Conservation (phyloP, 116 monocot genomes). For the Cymodocea nodosa region DNA sequence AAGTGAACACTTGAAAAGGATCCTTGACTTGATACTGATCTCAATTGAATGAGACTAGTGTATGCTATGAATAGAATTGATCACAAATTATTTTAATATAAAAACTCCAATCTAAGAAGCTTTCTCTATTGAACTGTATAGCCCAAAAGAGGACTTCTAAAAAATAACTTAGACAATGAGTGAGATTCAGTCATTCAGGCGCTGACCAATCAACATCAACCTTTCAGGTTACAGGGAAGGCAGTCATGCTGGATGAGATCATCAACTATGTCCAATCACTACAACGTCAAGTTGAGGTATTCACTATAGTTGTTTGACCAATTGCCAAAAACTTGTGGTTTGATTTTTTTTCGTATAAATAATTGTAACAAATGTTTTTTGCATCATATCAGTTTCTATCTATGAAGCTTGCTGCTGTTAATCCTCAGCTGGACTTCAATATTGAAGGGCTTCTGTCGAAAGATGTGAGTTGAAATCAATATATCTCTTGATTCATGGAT, state of each 20-base stretch:
- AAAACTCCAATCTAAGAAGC: too few relatives aligned
- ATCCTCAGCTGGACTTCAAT: slow-evolving; percentile 31
- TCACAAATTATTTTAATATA: too few relatives aligned
- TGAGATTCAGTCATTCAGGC: too few relatives aligned
- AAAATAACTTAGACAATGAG: too few relatives aligned
- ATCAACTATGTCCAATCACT: slow-evolving; percentile 62
- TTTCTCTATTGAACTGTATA: too few relatives aligned
- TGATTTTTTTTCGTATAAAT: neutral
- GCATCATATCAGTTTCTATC: slow-evolving; percentile 44
- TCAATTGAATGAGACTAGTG: too few relatives aligned
- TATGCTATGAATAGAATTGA: too few relatives aligned
- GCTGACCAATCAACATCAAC: neutral
- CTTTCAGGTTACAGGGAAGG: slow-evolving; percentile 51
- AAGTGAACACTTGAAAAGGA: too few relatives aligned
- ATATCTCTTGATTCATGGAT: neutral
- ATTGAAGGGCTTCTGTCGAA: slow-evolving; percentile 48
- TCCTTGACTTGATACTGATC: neutral
- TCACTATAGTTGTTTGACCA: neutral
- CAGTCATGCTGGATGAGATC: slow-evolving; percentile 62
- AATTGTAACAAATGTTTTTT: neutral
- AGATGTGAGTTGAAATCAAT: slow-evolving; percentile 36
- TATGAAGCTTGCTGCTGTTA: slow-evolving; percentile 52
- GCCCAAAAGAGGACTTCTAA: too few relatives aligned
- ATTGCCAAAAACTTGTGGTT: neutral
- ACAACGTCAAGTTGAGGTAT: slow-evolving; percentile 76